Conservation (phyloP, 345 rosid genomes). For the Lepidium aucheri region DNA sequence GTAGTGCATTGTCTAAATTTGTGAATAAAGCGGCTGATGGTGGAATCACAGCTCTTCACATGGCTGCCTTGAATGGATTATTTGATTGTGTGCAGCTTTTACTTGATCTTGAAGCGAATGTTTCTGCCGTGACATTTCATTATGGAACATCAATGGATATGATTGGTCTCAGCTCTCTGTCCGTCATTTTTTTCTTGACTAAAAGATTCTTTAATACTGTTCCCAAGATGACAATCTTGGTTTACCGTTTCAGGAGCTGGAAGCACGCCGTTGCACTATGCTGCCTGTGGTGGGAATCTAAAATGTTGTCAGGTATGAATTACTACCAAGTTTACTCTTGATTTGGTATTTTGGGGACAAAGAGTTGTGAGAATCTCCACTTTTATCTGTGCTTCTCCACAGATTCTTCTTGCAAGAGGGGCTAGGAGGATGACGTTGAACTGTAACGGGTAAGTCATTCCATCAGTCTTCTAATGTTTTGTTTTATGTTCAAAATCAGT, state of each 20-base stretch:
- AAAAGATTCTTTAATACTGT: neutral
- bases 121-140: conserved; percentile 75
- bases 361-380: neutral
- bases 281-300: conserved; percentile 95
- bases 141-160: conserved; percentile 98
- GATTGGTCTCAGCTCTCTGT: conserved; percentile 48
- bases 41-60: conserved; percentile 96
- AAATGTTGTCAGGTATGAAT: conserved; percentile 89
- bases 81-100: conserved; percentile 95
- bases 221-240: neutral
- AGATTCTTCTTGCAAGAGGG: conserved; percentile 87
- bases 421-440: conserved; percentile 71
- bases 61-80: conserved; percentile 94
- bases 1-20: conserved; percentile 84
- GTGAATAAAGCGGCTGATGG: conserved; percentile 97
- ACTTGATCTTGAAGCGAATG: conserved; percentile 85
- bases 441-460: conserved; percentile 70
- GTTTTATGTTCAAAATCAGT: neutral
- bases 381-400: conserved; percentile 8
- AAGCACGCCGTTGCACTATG: conserved; percentile 94
- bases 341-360: neutral
- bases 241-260: conserved; percentile 67
- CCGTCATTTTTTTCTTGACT: neutral
- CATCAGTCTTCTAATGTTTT: neutral
- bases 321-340: neutral